A percentile compares a stretch with the other conserved stretches of the same genome.
Evolutionary conservation across 2,329 filamentous ascomycete genomes (phyloP).

Genomic region (Pyrenophora tritici-repentis): DNA sequence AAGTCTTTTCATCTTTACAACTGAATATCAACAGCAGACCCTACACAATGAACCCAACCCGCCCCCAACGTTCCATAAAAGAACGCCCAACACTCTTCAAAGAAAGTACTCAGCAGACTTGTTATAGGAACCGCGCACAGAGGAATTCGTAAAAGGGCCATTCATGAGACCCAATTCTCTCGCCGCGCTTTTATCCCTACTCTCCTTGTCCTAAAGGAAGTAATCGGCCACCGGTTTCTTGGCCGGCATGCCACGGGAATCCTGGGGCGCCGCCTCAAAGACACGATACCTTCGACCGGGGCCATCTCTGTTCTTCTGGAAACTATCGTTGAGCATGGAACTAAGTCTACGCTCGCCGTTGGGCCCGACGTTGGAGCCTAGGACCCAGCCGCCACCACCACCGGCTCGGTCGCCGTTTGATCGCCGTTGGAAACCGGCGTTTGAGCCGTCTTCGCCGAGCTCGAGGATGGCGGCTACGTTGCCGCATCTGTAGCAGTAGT

Average conservation of each 20-base stretch:
- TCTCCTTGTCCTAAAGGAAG: constrained; percentile 64
- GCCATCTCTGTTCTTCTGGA: constrained; percentile 58
- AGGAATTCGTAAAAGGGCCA: too few relatives aligned
- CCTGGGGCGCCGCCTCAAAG: constrained; percentile 95
- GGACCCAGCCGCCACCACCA: constrained; percentile 45
- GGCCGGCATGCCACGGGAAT: constrained; percentile 94
- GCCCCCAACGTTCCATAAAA: too few relatives aligned
- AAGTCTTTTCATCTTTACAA: too few relatives aligned
- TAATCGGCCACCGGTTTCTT: constrained; percentile 99
- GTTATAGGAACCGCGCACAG: too few relatives aligned
- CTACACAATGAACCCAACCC: too few relatives aligned
- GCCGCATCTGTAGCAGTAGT: constrained; percentile 62
- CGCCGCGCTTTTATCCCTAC: too few relatives aligned
- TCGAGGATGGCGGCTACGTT: constrained; percentile 88
- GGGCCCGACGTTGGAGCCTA: constrained; percentile 43
- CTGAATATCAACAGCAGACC: too few relatives aligned
- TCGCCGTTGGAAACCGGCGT: constrained; percentile 53
- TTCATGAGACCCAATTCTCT: too few relatives aligned
- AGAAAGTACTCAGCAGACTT: too few relatives aligned
- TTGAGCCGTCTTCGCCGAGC: constrained; percentile 77
- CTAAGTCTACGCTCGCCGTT: constrained; percentile 36
- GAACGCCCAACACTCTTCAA: too few relatives aligned
- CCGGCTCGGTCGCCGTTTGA: constrained; percentile 71
- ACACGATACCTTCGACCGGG: constrained; percentile 91
- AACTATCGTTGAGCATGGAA: constrained; percentile 50